Base-by-base conservation (phyloP, 371 early-diverging fungal genomes). In the Circinella umbellata region DNA sequence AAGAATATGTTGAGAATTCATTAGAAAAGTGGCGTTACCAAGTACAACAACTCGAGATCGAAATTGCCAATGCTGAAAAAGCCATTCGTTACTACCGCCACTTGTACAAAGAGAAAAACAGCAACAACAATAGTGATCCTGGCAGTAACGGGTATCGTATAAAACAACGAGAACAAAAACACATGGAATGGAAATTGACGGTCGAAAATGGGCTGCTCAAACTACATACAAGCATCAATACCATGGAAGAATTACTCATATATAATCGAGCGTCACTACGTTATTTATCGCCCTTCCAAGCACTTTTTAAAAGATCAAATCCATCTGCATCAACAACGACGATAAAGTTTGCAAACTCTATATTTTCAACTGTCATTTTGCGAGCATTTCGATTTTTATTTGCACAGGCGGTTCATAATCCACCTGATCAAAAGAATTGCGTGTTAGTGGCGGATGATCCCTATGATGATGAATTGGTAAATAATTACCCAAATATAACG, bases 211-310 rank as follows among this genome's bases (percentile, higher is more conserved):
- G 72, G 27, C 9, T n/a, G 5, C 48, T 72, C 11, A 46, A 36
- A 14, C 36, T 72, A n/a, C 64, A 72, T 8, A 64, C 72, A 7
- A 39, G 51, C 7, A 72, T 72, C 46, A 63, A 54, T 8, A 59
- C 64, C 34, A 11, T 67, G 34, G 61, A 63, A 34, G 72, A 72
- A 37, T 47, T 72, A 38, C 20, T 64, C 7, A 42, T 49, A 7
- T 68, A 62, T 34, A 61, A 65, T 18, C 63, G 46, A 15, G 68
- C 72, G n/a, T 59, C 66, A 5, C 17, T 60, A 3, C 68, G 72
- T 8, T 68, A 64, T 20, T 46, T 72, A 2, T 68, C 68, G 6
- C 72, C 72, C 3, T 72, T 72, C 48, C 15, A 49, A 34, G 55
- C 46, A 37, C 18, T 67, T 7, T 71, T 71, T n/a, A 4, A 57